Conservation (phyloP, 2,329 filamentous ascomycete species). For the Stenocarpella maydis region DNA sequence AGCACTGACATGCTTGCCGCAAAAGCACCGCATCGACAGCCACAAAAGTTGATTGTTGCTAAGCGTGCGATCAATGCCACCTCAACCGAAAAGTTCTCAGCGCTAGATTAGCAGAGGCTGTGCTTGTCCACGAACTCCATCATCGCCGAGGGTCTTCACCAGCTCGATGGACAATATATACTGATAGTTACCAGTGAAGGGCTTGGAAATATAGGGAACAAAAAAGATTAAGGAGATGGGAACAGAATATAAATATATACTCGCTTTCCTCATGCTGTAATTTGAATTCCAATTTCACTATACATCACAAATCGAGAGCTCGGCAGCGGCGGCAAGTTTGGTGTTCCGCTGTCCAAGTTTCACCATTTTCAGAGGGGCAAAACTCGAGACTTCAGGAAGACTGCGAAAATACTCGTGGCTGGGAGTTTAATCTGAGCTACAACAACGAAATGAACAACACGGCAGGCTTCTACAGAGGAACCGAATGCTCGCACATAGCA, state of each 20-base stretch:
- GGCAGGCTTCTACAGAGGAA: background rate
- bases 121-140: background rate
- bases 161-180: constrained; percentile 11
- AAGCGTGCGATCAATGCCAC: background rate
- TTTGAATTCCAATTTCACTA: too few species aligned
- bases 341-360: too few species aligned
- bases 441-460: background rate
- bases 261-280: too few species aligned
- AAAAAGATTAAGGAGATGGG: background rate
- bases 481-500: background rate
- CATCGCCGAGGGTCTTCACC: background rate
- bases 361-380: background rate
- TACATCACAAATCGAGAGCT: too few species aligned
- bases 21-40: background rate
- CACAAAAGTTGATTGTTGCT: background rate
- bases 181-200: background rate
- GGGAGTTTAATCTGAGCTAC: background rate
- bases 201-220: background rate
- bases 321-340: too few species aligned
- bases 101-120: background rate
- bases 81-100: constrained; percentile 12
- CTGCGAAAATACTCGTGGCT: too few species aligned
- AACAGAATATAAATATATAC: too few species aligned
- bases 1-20: background rate
- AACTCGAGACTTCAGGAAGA: too few species aligned